phyloP scores from a whole-genome alignment of 225 moss, liverwort and hornwort genomes.

The Climacium dendroides region DNA sequence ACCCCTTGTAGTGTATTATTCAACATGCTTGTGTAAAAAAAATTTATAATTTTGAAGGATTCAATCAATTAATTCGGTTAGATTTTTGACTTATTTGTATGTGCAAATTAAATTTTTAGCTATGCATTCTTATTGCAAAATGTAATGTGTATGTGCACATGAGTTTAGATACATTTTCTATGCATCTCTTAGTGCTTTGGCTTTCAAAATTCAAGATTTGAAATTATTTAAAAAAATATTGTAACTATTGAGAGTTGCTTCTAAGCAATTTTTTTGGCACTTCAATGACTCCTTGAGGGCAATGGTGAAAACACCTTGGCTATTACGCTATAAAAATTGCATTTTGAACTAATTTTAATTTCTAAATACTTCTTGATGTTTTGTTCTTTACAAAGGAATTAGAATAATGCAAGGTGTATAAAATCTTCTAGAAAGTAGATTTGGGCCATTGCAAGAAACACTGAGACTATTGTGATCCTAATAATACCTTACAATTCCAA shows the following conservation, averaged over 20 bases:
- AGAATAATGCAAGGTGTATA: not conserved
- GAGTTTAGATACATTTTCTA: not conserved
- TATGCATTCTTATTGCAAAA: accelerated
- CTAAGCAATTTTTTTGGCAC: not conserved
- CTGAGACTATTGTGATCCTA: too few relatives aligned
- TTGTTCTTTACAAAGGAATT: not conserved
- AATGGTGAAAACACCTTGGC: accelerated
- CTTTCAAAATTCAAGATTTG: not conserved
- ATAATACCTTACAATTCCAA: too few relatives aligned
- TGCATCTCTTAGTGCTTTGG: not conserved
- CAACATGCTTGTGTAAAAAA: too few relatives aligned
- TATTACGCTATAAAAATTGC: not conserved
- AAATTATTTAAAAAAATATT: not conserved
- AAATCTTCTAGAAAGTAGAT: not conserved
- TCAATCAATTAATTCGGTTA: accelerated
- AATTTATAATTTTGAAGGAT: not conserved
- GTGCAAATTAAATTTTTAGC: too few relatives aligned
- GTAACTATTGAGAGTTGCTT: not conserved
- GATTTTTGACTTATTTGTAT: not conserved
- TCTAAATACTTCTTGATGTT: not conserved
- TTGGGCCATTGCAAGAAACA: too few relatives aligned
- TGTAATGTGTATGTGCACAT: not conserved
- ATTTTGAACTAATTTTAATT: not conserved
- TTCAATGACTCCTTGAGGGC: not conserved
- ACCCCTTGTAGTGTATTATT: too few relatives aligned